phyloP scores from a whole-genome alignment of 371 early-diverging fungal species.

The Dinochytrium kinnereticum region DNA sequence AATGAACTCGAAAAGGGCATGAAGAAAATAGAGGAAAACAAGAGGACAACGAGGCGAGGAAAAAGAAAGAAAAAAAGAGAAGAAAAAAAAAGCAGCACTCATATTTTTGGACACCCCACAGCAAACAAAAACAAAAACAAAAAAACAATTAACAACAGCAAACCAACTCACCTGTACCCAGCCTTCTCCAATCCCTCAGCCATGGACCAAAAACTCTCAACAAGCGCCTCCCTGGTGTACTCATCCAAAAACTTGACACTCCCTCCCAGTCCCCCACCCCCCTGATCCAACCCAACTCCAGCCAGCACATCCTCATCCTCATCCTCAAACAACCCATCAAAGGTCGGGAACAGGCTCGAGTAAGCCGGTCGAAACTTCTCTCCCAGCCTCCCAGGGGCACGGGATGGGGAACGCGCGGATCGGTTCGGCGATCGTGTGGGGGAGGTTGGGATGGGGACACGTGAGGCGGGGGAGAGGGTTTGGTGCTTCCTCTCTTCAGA shows the following conservation, averaged over 20 bases:
- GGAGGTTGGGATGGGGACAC: no score
- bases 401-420: no score
- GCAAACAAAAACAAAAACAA: no score
- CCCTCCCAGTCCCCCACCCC: no score
- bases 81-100: no score
- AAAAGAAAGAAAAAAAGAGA: no score
- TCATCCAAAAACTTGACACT: neutral
- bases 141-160: neutral
- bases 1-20: neutral
- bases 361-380: neutral
- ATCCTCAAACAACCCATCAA: slow-evolving; percentile 6
- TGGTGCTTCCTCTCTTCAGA: no score
- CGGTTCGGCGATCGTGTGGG: no score
- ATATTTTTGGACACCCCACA: no score
- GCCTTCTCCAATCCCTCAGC: neutral
- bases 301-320: neutral
- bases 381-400: no score
- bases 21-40: neutral
- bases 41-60: no score
- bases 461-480: no score
- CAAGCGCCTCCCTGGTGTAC: neutral
- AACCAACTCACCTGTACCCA: neutral
- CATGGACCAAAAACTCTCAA: neutral
- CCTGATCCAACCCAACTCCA: neutral
- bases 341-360: neutral